Evolutionary conservation across 176 grass and related monocot genomes (phyloP), one percentile per base, ranked within the genome.

Genomic region (Bonia amplexicaulis): DNA sequence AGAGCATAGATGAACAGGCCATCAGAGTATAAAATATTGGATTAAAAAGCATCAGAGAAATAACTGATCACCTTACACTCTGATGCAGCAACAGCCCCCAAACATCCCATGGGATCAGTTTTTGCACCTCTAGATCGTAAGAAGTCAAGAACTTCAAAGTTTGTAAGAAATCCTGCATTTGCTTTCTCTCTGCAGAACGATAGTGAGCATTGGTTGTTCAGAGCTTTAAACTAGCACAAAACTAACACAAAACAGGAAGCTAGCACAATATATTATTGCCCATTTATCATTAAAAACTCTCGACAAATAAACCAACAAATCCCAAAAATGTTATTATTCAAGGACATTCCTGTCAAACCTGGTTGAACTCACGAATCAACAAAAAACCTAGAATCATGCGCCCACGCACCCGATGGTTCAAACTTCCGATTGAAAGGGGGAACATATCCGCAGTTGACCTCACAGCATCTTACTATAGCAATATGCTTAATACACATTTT

Each of bases 121-220:
- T 86, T 93, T 23, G 93, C 95, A 20, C 89, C 93, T 88, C 93
- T 98, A 52, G 82, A 82, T 15, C 69, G 87, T 66, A 98, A 75
- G 71, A 95, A 95, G 54, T 98, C 87, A 52, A 93, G 78, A 23
- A 98, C 95, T 79, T 98, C 93, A n/a, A 88, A 95, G 67, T 98
- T 98, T 53, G 93, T 98, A 60, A 96, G 85, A 17, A 27, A 4
- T 3, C 94, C 91, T 13, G 85, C 89, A 86, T 93, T 90, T 73
- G 77, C 85, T 82, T 90, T 84, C 58, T 82, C 48, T 87, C 92
- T 94, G 80, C 51, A 88, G 41, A 80, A 81, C 41, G 78, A 74
- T 29, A 66, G 41, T 6, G 45, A 71, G 3, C 48, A 53, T 26
- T 1, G 9, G 35, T 63, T n/a, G 75, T 68, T 57, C 9, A 11